Conservation (phyloP, 192 early-diverging fungal species). For the Coemansia sp. region DNA sequence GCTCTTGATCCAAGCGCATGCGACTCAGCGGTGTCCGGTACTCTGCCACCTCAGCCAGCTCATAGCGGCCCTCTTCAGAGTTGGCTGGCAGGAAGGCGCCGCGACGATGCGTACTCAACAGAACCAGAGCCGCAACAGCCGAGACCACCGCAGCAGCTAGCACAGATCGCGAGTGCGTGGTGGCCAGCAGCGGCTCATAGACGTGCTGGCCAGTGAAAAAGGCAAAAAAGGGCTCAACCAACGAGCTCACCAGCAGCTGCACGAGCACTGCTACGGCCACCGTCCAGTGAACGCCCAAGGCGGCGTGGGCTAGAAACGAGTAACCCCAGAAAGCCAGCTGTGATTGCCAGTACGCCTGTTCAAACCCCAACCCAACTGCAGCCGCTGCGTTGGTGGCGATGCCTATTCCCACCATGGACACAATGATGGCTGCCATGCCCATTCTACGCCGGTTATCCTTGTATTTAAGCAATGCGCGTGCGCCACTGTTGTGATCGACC, state of each 20-base stretch:
- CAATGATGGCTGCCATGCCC: slow-evolving; percentile 1
- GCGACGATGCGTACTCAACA: slow-evolving; percentile 24
- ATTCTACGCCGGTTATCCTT: slow-evolving; percentile 5
- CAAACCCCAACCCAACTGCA: background rate
- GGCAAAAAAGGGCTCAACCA: slow-evolving; percentile 18
- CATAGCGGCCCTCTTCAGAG: background rate
- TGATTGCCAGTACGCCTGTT: slow-evolving; percentile 34
- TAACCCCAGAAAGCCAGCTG: slow-evolving; percentile 14
- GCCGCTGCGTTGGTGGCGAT: background rate
- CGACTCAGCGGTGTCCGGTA: slow-evolving; percentile 35
- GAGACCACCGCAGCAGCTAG: background rate
- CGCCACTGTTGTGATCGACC: slow-evolving; percentile 1
- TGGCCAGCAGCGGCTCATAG: slow-evolving; percentile 3
- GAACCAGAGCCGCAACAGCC: background rate
- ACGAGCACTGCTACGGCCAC: background rate
- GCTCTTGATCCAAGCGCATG: slow-evolving; percentile 17
- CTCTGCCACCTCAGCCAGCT: slow-evolving; percentile 8
- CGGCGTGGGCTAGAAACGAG: background rate
- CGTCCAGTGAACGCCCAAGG: background rate
- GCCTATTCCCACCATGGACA: background rate
- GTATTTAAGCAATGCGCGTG: background rate
- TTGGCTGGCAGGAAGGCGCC: slow-evolving; percentile 19
- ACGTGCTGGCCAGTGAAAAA: slow-evolving; percentile 9
- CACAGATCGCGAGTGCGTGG: slow-evolving; percentile 21
- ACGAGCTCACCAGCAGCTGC: slow-evolving; percentile 1